Base-by-base conservation (phyloP, 768 basidiomycete species). In the Phylloporus arenicola region DNA sequence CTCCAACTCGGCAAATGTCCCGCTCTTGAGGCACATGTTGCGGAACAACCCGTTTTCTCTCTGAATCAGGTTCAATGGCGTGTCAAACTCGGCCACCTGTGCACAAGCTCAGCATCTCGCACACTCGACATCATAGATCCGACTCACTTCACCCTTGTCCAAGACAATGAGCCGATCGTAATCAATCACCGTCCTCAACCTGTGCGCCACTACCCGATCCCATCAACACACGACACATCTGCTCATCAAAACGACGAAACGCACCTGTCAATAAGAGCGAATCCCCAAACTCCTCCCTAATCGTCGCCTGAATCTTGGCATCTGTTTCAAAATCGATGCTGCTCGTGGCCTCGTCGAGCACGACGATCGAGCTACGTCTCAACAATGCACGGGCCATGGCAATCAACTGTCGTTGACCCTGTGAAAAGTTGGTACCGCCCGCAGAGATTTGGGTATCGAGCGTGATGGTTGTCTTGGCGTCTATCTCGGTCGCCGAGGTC, bases 351-450 rank as follows among this genome's bases (percentile, higher is more conserved):
- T 91, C 88, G 55, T 89, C 90, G 34, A 91, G 70, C 14, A 92
- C 78, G 45, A 92, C 83, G 55, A 92, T 80, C 12, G 82, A 70
- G 60, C 83, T 88, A 7, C 80, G 76, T 16, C 87, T 73, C 27
- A 91, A 72, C 19, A 92, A 70, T 0, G 90, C 88, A 6, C 90
- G 78, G 0, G 89, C 90, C 85, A 92, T 86, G 1, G 88, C 85
- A 47, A 92, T 86, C 14, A 92, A 70, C 59, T 97, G 93, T 10
- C 92, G 68, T 63, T 97, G 92, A 10, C 94, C 93, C 52, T 92
- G 89, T 1, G 89, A 93, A 67, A 96, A 94, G 70, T 96, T 95
- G 27, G 82, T 76, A 0, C 92, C 92, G 0, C 92, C 92, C 1
- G 88, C 76, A 1, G 89, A 89, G 9, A 95, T 86, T 52, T 86